These are phyloP conservation scores for Scenedesmus sp. DNA, from an alignment of 163 green algal species.

Conservation along the genomic window DNA sequence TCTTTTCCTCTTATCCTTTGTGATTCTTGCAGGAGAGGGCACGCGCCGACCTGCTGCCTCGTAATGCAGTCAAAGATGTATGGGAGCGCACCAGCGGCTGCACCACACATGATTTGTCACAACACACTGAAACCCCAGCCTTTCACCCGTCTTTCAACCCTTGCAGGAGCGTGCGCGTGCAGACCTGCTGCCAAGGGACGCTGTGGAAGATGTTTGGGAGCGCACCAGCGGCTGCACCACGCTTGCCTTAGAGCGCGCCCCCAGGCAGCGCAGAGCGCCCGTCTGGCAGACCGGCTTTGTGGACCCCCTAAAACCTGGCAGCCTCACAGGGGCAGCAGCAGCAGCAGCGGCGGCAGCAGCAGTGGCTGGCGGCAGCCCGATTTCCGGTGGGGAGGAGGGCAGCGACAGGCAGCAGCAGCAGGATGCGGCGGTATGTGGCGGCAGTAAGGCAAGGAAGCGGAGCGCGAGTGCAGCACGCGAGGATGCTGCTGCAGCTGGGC, in stretches of 20 bases:
- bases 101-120: background rate
- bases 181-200: slow-evolving; percentile 41
- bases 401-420: slow-evolving; percentile 9
- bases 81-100: slow-evolving; percentile 27
- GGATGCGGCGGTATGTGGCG: background rate
- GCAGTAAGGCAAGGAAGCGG: background rate
- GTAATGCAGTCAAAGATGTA: slow-evolving; percentile 40
- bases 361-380: background rate
- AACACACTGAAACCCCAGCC: background rate
- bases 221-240: too few relatives aligned
- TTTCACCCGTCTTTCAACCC: background rate
- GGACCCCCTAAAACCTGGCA: slow-evolving; percentile 33
- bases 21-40: slow-evolving; percentile 28
- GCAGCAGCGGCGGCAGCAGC: background rate
- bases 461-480: background rate
- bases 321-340: background rate
- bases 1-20: too few relatives aligned
- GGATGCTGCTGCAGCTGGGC: background rate
- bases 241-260: slow-evolving; percentile 43
- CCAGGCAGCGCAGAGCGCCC: slow-evolving; percentile 45
- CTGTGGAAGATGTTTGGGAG: slow-evolving; percentile 12
- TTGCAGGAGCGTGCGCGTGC: slow-evolving; percentile 44
- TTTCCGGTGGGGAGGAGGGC: background rate
- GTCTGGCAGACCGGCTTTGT: slow-evolving; percentile 46
- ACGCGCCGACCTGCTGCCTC: slow-evolving; percentile 32